Evolutionary conservation across 257 asterid genomes (phyloP), one percentile per base, ranked within the genome.

Genomic region (Solanum ossicruentum): DNA sequence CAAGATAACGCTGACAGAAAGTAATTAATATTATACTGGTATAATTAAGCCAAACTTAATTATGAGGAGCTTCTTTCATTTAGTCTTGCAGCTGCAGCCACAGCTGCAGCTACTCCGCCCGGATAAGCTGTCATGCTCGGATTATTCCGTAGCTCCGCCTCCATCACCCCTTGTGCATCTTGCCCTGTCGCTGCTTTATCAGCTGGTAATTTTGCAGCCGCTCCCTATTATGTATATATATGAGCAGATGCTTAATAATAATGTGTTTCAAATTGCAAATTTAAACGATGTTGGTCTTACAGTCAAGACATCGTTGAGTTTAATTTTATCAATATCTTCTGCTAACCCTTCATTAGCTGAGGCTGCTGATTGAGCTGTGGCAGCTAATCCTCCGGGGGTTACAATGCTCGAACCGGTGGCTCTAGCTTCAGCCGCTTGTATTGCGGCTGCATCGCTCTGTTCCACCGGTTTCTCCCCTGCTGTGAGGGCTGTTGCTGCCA

Each of bases 391-490:
- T 0, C 93, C 97, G 0, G 93, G 94, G 21, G 87, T 12, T 6
- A 92, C 61, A 15, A 80, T 2, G 26, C 61, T 82, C 28, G 88
- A 86, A 8, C 98, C 95, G 1, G 97, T 92, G 17, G 96, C 97
- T 78, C 95, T 86, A 84, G 88, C 88, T 83, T 91, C 97, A 15
- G 97, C 98, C 10, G 92, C 98, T 89, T 88, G 95, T 69, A 95
- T 92, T 8, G 96, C 98, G 9, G 96, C 96, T 8, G 98, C 98
- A 43, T 93, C 98, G 7, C 92, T 89, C 17, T 89, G 90, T 77
- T 93, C 95, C 39, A 93, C 91, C 2, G 93, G 87, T 84, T 92
- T 93, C 45, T 88, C 11, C 8, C 95, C 94, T 0, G 93, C 91
- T 2, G 92, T 75, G 9, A 80, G 88, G 12, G 88, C 91, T 3